Conservation (phyloP, 176 grass and related monocot genomes). For the Eragrostis nindensis region DNA sequence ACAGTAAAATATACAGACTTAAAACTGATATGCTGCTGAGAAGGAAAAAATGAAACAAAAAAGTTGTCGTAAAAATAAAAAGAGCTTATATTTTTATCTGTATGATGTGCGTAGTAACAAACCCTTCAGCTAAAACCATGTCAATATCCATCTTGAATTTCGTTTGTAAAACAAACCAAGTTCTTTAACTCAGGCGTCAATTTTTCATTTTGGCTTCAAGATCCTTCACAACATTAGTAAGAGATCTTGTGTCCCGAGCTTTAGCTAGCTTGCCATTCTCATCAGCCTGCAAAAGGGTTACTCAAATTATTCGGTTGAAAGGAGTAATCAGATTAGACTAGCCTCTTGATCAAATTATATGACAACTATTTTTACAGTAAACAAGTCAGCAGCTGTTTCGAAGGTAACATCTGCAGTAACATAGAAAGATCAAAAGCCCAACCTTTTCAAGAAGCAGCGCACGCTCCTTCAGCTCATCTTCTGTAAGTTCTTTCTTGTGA, state of each 20-base stretch:
- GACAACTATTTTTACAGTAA: neutral
- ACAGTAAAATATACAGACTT: neutral
- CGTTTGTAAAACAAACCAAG: neutral
- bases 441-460: conserved; percentile 77
- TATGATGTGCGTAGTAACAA: conserved; percentile 11
- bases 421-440: conserved; percentile 29
- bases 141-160: conserved; percentile 6
- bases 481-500: conserved; percentile 58
- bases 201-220: conserved; percentile 62
- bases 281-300: conserved; percentile 47
- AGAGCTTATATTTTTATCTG: conserved; percentile 11
- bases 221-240: conserved; percentile 72
- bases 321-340: neutral
- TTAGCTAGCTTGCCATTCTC: conserved; percentile 52
- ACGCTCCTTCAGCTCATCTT: conserved; percentile 58
- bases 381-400: neutral
- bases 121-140: conserved; percentile 34
- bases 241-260: conserved; percentile 69
- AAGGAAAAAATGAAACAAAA: neutral
- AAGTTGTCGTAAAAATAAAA: neutral
- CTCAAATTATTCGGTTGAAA: neutral
- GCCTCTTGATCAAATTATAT: neutral
- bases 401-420: neutral
- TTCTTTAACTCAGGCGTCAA: neutral
- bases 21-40: neutral